Base-by-base conservation (phyloP, 768 basidiomycete genomes). In the Tylopilus felleus region DNA sequence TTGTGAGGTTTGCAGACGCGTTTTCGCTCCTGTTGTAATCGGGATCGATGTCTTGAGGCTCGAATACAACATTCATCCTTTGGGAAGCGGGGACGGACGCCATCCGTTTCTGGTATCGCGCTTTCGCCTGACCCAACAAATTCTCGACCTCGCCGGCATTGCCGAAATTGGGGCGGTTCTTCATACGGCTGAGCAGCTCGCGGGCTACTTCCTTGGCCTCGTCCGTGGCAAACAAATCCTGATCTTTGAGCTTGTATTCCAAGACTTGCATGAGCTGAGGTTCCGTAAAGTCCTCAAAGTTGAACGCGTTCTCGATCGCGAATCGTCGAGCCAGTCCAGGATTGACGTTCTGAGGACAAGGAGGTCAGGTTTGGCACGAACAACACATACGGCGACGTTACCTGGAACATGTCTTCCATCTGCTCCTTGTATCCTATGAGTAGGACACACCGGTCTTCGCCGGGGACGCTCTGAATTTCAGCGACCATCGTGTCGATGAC, bases 401-500 rank as follows among this genome's bases (percentile, higher is more conserved):
- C 86, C 73, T 85, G 84, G 65, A 89, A 88, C 87, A 89, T 88
- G 21, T 87, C 82, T 25, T 71, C 65, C 78, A 88, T 88, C 60
- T 87, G 74, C 1, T 80, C 74, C 52, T 82, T 80, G 65, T 88
- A 88, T 8, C 86, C 86, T 2, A 86, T 63, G 25, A 88, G 64
- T 29, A 88, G 71, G 1, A 88, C 83, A 49, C 84, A 86, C 4
- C 85, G 77, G 60, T 88, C 87, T 56, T 88, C 86, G 0, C 86
- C 85, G 0, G 83, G 83, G 0, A 77, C 76, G 49, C 78, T 84
- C 61, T 88, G 87, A 3, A 88, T 80, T 65, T 88, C 87, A 0
- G 86, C 85, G 0, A 88, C 86, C 40, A 88, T 80, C 2, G 86
- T 86, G 58, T 88, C 87, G 44, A 88, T 84, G 38, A 88, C 87